Base-by-base conservation (phyloP, 495 filamentous ascomycete species). In the Xylaria scruposa region DNA sequence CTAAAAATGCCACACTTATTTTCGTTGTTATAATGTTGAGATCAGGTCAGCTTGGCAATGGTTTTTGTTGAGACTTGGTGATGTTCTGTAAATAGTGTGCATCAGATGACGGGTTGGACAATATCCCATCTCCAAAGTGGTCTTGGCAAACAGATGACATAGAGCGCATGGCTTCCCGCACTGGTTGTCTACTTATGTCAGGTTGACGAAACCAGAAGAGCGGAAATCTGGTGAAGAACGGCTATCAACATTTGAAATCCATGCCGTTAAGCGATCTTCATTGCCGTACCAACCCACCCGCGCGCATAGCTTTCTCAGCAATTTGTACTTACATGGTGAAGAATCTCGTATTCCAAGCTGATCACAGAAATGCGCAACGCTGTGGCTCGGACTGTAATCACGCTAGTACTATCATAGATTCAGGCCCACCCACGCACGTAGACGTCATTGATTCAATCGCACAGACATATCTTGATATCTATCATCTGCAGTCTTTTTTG, bases 301-400 rank as follows among this genome's bases (percentile, higher is more conserved):
- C 26, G 29, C 5, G 17, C 31, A n/a, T 3, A 5, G 1, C 9
- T 12, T 10, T 9, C 10, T 8, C n/a, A 51, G 26, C 54, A 59
- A 59, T 17, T 13, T 31, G 31, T 58, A 33, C 29, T 31, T 31
- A 31, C 12, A 29, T 56, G 68, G 56, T 49, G 15, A 24, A 54
- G 49, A 71, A 65, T 56, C 69, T 71, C 69, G 69, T 71, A 71
- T 71, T 71, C 49, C 24, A 62, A 29, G 19, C 33, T 13, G 68
- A 54, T 9, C 64, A 54, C 21, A 47, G 4, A n/a, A 54, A 31
- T 40, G 31, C 21, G 44, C 33, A 29, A 60, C 10, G 58, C 58
- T 60, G 56, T 38, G 54, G 51, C 19, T 8, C 58, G 31, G 12
- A 17, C 31, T 5, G 33, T 60, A 60, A n/a, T 33, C 31, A 21